A percentile compares a stretch with the other conserved stretches of the same genome.
phyloP scores from a whole-genome alignment of 768 basidiomycete species.

The Boletus tomentosulus region DNA sequence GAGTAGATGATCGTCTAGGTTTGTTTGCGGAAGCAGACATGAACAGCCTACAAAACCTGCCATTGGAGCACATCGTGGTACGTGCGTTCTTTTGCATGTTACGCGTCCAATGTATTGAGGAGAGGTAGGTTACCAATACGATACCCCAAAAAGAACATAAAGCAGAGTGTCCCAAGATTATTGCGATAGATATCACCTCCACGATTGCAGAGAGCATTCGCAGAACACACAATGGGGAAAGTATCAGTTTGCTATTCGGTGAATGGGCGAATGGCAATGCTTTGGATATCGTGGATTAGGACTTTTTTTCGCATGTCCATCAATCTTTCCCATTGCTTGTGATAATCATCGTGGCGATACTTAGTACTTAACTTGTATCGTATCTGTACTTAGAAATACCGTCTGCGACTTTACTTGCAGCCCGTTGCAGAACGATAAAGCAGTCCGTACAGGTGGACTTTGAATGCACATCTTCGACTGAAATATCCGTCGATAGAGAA shows the following conservation, averaged over 20 bases:
- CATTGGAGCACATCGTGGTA: constrained; percentile 84
- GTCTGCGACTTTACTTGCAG: too few species aligned
- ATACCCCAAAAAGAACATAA: constrained; percentile 79
- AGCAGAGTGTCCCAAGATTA: constrained; percentile 64
- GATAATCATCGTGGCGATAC: too few species aligned
- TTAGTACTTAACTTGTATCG: too few species aligned
- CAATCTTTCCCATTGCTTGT: neutral
- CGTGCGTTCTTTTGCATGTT: constrained; percentile 18
- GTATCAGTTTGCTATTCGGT: constrained; percentile 82
- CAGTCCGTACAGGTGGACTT: too few species aligned
- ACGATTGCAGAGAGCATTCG: constrained; percentile 96
- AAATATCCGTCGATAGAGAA: too few species aligned
- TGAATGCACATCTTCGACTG: too few species aligned
- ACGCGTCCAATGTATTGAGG: constrained; percentile 3
- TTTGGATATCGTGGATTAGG: constrained; percentile 27
- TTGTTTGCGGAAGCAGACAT: constrained; percentile 76
- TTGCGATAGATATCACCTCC: constrained; percentile 86
- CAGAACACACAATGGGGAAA: constrained; percentile 91
- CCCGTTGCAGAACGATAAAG: too few species aligned
- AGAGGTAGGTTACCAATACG: constrained; percentile 85
- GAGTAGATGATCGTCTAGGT: constrained; percentile 39
- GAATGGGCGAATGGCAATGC: constrained; percentile 61
- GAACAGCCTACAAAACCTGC: constrained; percentile 61
- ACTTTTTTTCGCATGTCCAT: neutral
- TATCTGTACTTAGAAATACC: too few species aligned